Percentiles rank a stretch among this genome's conserved stretches.
Evolutionary conservation across 2,329 filamentous ascomycete species (phyloP).

Genomic region (Thermoascus crustaceus): DNA sequence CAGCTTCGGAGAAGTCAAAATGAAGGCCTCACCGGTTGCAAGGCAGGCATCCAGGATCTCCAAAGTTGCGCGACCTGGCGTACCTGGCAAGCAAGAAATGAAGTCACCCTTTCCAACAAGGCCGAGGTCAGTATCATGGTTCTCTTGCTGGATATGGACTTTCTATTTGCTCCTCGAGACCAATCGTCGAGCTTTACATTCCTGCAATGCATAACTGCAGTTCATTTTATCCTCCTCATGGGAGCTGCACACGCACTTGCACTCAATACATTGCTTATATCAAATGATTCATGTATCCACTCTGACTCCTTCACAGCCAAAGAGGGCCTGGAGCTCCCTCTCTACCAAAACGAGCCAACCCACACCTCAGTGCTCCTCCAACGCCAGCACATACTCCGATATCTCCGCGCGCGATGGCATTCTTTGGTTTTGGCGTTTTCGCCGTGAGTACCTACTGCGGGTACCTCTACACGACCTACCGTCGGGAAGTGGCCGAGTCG

Average conservation of each 20-base stretch:
- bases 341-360: conserved; percentile 17
- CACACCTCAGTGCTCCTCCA: conserved; percentile 17
- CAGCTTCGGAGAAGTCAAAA: background rate
- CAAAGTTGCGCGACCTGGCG: background rate
- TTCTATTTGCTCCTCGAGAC: too few species aligned
- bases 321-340: conserved; percentile 7
- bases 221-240: too few species aligned
- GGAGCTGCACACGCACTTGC: too few species aligned
- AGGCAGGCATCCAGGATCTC: background rate
- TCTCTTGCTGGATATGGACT: too few species aligned
- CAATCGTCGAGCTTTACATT: too few species aligned
- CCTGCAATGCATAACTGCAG: too few species aligned
- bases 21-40: background rate
- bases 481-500: conserved; percentile 24
- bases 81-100: background rate
- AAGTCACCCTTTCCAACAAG: too few species aligned
- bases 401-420: conserved; percentile 28
- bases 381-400: conserved; percentile 11
- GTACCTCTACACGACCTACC: conserved; percentile 37
- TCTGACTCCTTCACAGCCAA: conserved; percentile 10
- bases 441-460: conserved; percentile 36
- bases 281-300: too few species aligned
- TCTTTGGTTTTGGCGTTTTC: conserved; percentile 32
- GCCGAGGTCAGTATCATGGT: too few species aligned
- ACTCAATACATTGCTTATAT: too few species aligned